Conservation (phyloP, 805 yeast species). For the Teunomyces panamensis region DNA sequence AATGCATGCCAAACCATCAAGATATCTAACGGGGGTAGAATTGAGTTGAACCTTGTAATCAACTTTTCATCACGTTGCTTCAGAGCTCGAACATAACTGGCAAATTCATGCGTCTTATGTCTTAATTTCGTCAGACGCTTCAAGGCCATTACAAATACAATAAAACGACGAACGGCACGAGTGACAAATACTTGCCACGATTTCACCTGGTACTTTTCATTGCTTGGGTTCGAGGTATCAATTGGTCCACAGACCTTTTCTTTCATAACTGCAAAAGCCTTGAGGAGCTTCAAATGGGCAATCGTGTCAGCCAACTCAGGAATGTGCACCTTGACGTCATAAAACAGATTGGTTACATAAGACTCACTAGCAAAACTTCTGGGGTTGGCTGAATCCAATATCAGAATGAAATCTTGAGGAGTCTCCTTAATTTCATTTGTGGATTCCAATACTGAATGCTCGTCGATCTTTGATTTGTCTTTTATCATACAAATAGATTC, state of each 20-base stretch:
- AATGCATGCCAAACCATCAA: conserved; percentile 24
- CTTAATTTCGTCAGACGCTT: not conserved
- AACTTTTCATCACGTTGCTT: not conserved
- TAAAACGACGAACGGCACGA: conserved; percentile 20
- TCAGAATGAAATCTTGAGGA: not conserved
- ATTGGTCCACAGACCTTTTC: conserved; percentile 6
- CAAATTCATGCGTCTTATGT: not conserved
- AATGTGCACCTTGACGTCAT: not conserved
- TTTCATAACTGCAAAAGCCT: conserved; percentile 19
- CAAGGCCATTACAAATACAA: conserved; percentile 18
- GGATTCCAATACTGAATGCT: not conserved
- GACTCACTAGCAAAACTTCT: not conserved
- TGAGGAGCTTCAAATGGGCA: conserved; percentile 22
- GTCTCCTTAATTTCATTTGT: not conserved
- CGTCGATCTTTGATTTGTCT: not conserved
- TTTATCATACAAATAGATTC: not conserved
- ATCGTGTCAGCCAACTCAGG: conserved; percentile 14
- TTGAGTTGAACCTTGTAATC: not conserved
- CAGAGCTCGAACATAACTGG: not conserved
- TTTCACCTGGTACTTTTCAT: conserved; percentile 5
- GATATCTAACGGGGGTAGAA: conserved; percentile 22
- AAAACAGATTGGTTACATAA: not conserved
- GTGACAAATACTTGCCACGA: conserved; percentile 23
- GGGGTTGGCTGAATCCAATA: not conserved
- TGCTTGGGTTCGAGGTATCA: not conserved